Evolutionary conservation across 805 yeast species (phyloP), one percentile per base, ranked within the genome.

Genomic region (Ascoidea rubescens): DNA sequence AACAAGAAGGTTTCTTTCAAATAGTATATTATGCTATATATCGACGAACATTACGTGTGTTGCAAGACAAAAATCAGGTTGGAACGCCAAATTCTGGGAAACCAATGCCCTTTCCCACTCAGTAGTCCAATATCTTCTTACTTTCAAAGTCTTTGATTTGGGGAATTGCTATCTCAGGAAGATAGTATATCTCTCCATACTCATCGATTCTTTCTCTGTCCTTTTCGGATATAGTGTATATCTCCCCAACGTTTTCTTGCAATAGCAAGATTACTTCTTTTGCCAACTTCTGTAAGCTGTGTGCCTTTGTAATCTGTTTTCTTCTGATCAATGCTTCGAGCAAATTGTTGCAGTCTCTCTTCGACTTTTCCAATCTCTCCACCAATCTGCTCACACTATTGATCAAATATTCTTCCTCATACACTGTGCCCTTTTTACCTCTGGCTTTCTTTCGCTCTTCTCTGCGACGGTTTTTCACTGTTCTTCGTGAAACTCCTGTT

Each of bases 361-460:
- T 77, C 0, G 96, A 84, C 57, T 77, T 80, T 48, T 79, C 77
- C 53, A 93, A 67, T 59, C 99, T 78, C 52, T 88, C 97, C 42
- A 88, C 67, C 64, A 93, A 74, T 63, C 99, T 80, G 4, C 96
- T 93, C 54, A 87, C 80, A 4, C 97, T 90, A 59, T 79, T 80
- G 49, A 93, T 82, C 53, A 93, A 76, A 65, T 93, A 93, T 65
- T 93, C 98, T 65, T 93, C 99, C 66, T 93, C 99, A 62, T 93
- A 93, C 21, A 93, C 85, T 5, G 97, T 91, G 48, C 98, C 98
- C 70, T 93, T 93, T 72, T 95, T 88, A 55, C 99, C 99, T 60
- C 96, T 80, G 1, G 99, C 99, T 55, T 81, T 78, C 70, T 93
- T 93, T 61, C 99, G 79, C 64, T 91, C 99, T 67, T 91, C 97